These are phyloP conservation scores for Psilocybe tampanensis DNA, from an alignment of 768 basidiomycete genomes.

Conservation along the genomic window DNA sequence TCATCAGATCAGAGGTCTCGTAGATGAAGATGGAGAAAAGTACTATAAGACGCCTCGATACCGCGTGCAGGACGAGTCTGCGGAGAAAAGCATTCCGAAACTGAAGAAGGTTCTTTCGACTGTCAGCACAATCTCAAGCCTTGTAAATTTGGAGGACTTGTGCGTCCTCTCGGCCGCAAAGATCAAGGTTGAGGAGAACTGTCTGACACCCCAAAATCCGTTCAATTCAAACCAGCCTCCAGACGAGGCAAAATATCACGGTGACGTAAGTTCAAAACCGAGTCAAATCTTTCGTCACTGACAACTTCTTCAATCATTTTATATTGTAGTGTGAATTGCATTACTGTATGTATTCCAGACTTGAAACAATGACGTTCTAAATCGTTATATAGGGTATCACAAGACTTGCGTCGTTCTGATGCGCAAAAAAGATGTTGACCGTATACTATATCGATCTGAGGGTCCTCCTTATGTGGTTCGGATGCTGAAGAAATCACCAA, in stretches of 20 bases:
- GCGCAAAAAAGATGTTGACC: constrained; percentile 21
- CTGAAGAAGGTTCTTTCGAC: constrained; percentile 27
- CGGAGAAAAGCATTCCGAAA: constrained; percentile 3
- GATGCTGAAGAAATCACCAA: constrained; percentile 15
- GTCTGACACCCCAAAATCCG: constrained; percentile 33
- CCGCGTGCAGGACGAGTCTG: constrained; percentile 24
- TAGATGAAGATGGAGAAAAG: constrained; percentile 20
- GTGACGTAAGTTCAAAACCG: constrained; percentile 31
- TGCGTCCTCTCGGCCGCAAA: constrained; percentile 13
- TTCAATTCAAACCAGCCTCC: constrained; percentile 33
- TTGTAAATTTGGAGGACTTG: constrained; percentile 35
- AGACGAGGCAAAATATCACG: constrained; percentile 39
- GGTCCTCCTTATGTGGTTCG: constrained; percentile 22
- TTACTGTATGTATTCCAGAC: constrained; percentile 25
- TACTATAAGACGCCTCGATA: constrained; percentile 12
- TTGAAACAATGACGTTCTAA: background rate
- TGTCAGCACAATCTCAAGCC: constrained; percentile 21
- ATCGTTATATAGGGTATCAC: constrained; percentile 11
- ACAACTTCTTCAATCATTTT: no score
- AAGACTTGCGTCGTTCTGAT: constrained; percentile 34
- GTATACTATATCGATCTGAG: constrained; percentile 17
- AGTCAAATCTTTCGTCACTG: no score
- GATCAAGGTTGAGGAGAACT: constrained; percentile 23
- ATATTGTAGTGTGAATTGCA: constrained; percentile 26
- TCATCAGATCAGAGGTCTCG: constrained; percentile 25